These are phyloP conservation scores for Drechslerella stenobrocha DNA, from an alignment of 2,329 filamentous ascomycete genomes.

Conservation along the genomic window DNA sequence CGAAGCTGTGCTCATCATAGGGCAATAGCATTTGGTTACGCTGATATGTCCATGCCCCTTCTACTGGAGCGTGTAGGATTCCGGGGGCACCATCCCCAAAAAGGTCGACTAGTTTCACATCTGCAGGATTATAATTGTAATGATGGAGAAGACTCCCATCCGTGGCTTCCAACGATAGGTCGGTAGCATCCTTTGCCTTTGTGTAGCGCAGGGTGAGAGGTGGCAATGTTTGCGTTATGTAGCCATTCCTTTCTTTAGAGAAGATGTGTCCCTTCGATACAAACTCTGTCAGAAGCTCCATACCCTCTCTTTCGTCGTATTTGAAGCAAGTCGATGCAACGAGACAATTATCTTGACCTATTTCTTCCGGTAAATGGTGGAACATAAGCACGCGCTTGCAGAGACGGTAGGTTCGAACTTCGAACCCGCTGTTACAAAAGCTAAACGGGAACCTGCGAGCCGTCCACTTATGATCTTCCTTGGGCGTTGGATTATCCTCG, in stretches of 20 bases:
- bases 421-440: conserved; percentile 52
- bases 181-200: too few relatives aligned
- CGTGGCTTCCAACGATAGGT: too few relatives aligned
- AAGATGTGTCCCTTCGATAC: neutral
- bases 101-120: conserved; percentile 52
- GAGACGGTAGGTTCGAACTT: conserved; percentile 54
- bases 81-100: conserved; percentile 52
- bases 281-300: neutral
- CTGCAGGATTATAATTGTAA: too few relatives aligned
- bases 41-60: conserved; percentile 16
- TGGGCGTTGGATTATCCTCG: conserved; percentile 1
- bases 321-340: neutral
- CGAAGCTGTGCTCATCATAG: neutral
- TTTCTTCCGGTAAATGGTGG: conserved; percentile 54
- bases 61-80: conserved; percentile 27
- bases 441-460: conserved; percentile 54
- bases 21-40: neutral
- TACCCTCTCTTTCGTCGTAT: conserved; percentile 5
- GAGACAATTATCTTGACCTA: conserved; percentile 35
- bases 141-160: too few relatives aligned
- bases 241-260: neutral
- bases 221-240: neutral
- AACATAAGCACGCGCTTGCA: conserved; percentile 55
- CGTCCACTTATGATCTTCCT: conserved; percentile 49
- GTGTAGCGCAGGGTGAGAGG: neutral